Base-by-base conservation (phyloP, 441 rosid species). In the Biscutella laevigata region DNA sequence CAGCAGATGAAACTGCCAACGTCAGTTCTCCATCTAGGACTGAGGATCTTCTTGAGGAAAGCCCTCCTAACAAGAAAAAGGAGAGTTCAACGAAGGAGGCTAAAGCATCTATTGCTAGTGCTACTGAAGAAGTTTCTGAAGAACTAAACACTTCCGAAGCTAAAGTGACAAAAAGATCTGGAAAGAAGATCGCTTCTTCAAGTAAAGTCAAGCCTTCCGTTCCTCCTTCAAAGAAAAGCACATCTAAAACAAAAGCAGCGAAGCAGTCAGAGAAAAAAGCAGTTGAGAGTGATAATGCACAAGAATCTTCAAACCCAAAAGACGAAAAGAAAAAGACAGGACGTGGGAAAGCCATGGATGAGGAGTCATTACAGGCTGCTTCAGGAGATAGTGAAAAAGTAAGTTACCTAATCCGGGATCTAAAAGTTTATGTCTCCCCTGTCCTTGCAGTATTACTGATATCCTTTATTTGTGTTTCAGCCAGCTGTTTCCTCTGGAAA, bases 371-470 rank as follows among this genome's bases (percentile, higher is more conserved):
- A 29, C 75, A 78, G 59, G 68, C 59, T 7, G 57, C 75, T 2
- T 58, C 76, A 7, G 76, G 77, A 59, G 95, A 78, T 66, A 78
- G 69, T 38, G 80, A 70, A 10, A 77, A 83, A 62, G 94, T 81
- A 66, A 39, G 40, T n/a, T n/a, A n/a, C n/a, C n/a, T n/a, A n/a
- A n/a, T n/a, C n/a, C n/a, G n/a, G n/a, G n/a, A n/a, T n/a, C n/a
- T n/a, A n/a, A n/a, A n/a, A n/a, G n/a, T n/a, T n/a, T n/a, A n/a
- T n/a, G n/a, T n/a, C n/a, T n/a, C n/a, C 61, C 33, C 49, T 60
- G 28, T 22, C 44, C 33, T 39, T 33, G 40, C 32, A 12, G 12
- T 28, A 17, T 50, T 51, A 52, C 44, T n/a, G 17, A 45, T 48
- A 33, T 38, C 50, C 11, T 66, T 48, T 30, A 42, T 17, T 21